Evolutionary conservation across 2,329 filamentous ascomycete genomes (phyloP).

Genomic region (Hirsutella thompsonii): DNA sequence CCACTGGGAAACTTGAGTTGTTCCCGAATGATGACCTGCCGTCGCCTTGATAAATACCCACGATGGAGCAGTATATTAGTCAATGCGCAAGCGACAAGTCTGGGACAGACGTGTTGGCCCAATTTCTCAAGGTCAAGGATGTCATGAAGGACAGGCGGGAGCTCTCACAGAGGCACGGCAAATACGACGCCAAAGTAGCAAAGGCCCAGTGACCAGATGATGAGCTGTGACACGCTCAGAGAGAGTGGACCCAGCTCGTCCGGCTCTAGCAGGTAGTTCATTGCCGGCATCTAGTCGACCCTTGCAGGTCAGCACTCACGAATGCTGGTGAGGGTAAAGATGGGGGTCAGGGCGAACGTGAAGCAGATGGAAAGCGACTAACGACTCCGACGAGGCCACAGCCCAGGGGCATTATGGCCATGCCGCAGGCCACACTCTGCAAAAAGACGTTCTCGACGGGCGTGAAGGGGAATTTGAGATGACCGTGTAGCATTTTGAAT

Average conservation of each 20-base stretch:
- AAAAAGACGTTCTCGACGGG: slow-evolving; percentile 95
- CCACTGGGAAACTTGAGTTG: slow-evolving; percentile 90
- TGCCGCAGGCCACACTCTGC: slow-evolving; percentile 87
- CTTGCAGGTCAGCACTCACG: not conserved
- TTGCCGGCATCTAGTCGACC: slow-evolving; percentile 54
- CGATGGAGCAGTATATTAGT: not conserved
- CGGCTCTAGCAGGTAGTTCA: slow-evolving; percentile 70
- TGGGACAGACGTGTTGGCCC: too few relatives aligned
- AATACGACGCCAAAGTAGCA: slow-evolving; percentile 97
- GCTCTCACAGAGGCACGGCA: slow-evolving; percentile 65
- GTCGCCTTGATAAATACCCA: slow-evolving; percentile 33
- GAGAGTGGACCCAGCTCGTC: slow-evolving; percentile 69
- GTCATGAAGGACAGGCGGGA: not conserved
- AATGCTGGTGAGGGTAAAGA: slow-evolving; percentile 1
- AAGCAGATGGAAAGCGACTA: slow-evolving; percentile 15
- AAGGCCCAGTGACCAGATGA: slow-evolving; percentile 83
- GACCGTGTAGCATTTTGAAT: slow-evolving; percentile 66
- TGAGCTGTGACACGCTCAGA: slow-evolving; percentile 61
- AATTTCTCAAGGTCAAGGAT: not conserved
- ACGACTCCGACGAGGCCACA: slow-evolving; percentile 89
- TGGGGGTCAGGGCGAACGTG: too few relatives aligned
- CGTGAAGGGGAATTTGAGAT: slow-evolving; percentile 70
- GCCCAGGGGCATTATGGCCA: slow-evolving; percentile 92
- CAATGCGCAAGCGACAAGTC: not conserved
- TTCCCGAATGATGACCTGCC: slow-evolving; percentile 86